Conservation (phyloP, 2,329 filamentous ascomycete species). For the Tolypocladium ovalisporum region DNA sequence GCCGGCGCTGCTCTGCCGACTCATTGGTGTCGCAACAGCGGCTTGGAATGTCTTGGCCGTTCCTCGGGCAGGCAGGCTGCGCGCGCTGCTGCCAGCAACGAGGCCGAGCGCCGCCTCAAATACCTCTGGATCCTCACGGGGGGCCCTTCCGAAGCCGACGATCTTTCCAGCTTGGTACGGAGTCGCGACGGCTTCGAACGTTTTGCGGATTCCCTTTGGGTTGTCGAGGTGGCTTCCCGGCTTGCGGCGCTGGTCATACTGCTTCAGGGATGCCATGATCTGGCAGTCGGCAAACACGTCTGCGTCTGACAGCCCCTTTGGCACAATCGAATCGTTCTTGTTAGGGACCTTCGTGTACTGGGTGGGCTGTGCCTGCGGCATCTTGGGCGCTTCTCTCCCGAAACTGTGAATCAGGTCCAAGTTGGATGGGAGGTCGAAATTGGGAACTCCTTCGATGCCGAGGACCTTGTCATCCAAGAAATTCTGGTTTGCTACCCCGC, state of each 20-base stretch:
- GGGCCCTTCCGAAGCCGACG: slow-evolving; percentile 35
- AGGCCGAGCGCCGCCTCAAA: slow-evolving; percentile 40
- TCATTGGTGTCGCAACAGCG: slow-evolving; percentile 35
- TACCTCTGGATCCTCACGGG: slow-evolving; percentile 34
- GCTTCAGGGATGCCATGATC: slow-evolving; percentile 47
- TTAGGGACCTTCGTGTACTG: slow-evolving; percentile 49
- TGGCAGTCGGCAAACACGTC: slow-evolving; percentile 44
- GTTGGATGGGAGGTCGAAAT: slow-evolving; percentile 47
- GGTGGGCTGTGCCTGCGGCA: slow-evolving; percentile 44
- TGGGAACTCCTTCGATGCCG: slow-evolving; percentile 49
- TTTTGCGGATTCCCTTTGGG: slow-evolving; percentile 39
- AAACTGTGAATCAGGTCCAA: slow-evolving; percentile 43
- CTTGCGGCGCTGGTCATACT: slow-evolving; percentile 43
- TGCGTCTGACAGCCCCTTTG: slow-evolving; percentile 36
- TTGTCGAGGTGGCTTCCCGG: slow-evolving; percentile 45
- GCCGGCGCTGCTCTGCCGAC: slow-evolving; percentile 43
- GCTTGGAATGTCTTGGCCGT: slow-evolving; percentile 10
- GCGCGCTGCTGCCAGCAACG: slow-evolving; percentile 27
- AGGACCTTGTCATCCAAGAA: slow-evolving; percentile 46
- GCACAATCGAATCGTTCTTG: slow-evolving; percentile 44
- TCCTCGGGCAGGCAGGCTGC: slow-evolving; percentile 27
- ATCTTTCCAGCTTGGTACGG: slow-evolving; percentile 36
- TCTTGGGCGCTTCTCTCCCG: slow-evolving; percentile 37
- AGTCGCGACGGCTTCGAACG: slow-evolving; percentile 43
- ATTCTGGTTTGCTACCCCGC: slow-evolving; percentile 41